Percentiles rank a stretch among this genome's conserved stretches.
These are phyloP conservation scores for Pyrrhoderma lamaoense DNA, from an alignment of 1,284 basidiomycete genomes.

Conservation along the genomic window DNA sequence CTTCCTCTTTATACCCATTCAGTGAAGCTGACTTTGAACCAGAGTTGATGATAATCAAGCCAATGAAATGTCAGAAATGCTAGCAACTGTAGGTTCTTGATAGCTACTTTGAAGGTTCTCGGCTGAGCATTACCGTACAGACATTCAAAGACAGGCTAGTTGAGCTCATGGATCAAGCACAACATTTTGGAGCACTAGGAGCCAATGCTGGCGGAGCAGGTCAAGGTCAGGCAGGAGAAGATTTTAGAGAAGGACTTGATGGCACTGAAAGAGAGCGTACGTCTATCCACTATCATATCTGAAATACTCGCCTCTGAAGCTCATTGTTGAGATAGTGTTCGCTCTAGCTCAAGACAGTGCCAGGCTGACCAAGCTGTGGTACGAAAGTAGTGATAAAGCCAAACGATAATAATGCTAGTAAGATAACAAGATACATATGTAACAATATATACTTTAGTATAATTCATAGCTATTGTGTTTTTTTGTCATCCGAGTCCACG, in stretches of 20 bases:
- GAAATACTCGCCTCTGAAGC: background rate
- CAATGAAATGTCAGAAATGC: constrained; percentile 57
- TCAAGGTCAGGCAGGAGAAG: constrained; percentile 54
- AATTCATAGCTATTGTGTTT: constrained; percentile 19
- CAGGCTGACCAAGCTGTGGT: constrained; percentile 73
- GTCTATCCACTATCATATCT: constrained; percentile 26
- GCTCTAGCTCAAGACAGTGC: constrained; percentile 75
- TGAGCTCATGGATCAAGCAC: constrained; percentile 83
- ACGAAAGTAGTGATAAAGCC: constrained; percentile 59
- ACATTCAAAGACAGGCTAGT: constrained; percentile 74
- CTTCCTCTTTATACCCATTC: background rate
- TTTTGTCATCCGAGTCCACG: constrained; percentile 19
- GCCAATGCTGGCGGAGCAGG: constrained; percentile 47
- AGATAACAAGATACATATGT: constrained; percentile 12
- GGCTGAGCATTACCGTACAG: constrained; percentile 34
- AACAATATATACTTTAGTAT: background rate
- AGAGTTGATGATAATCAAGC: constrained; percentile 69
- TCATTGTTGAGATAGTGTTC: constrained; percentile 52
- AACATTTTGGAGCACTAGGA: constrained; percentile 76
- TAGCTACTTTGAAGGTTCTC: constrained; percentile 4
- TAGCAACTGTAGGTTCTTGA: constrained; percentile 49
- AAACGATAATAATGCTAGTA: constrained; percentile 32
- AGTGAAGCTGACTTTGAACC: background rate
- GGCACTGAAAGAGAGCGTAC: constrained; percentile 80
- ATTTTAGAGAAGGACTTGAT: constrained; percentile 84